Evolutionary conservation across 1,139 yeast species (phyloP).

Genomic region (Pichia sp.): DNA sequence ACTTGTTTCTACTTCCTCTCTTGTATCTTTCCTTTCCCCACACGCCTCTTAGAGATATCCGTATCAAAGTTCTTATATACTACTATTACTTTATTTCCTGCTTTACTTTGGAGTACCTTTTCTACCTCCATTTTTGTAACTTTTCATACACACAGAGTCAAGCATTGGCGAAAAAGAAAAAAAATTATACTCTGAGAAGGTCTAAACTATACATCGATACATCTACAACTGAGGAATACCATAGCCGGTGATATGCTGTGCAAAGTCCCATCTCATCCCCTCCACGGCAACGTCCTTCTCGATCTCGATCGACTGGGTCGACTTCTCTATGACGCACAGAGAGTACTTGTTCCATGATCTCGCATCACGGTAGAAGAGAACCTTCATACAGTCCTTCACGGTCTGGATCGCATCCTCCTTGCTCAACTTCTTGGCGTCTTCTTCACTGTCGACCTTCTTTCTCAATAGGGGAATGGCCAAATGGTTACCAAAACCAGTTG

Average conservation of each 20-base stretch:
- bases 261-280: slow-evolving; percentile 89
- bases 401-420: slow-evolving; percentile 73
- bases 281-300: slow-evolving; percentile 64
- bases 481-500: slow-evolving; percentile 96
- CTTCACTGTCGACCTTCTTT: slow-evolving; percentile 74
- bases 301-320: slow-evolving; percentile 53
- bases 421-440: slow-evolving; percentile 59
- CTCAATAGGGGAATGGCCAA: slow-evolving; percentile 90
- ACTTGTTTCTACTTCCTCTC: too few relatives aligned
- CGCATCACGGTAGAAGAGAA: slow-evolving; percentile 93
- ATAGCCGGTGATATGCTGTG: slow-evolving; percentile 82
- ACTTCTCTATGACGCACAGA: slow-evolving; percentile 66
- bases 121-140: too few relatives aligned
- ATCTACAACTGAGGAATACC: slow-evolving; percentile 42
- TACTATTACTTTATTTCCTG: too few relatives aligned
- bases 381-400: slow-evolving; percentile 86
- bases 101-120: too few relatives aligned
- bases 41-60: too few relatives aligned
- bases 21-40: too few relatives aligned
- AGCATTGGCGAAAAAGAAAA: too few relatives aligned
- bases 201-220: neutral
- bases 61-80: too few relatives aligned
- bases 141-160: too few relatives aligned
- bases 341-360: slow-evolving; percentile 85
- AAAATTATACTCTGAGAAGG: too few relatives aligned